Evolutionary conservation across 768 basidiomycete genomes (phyloP), one percentile per base, ranked within the genome.

Genomic region (Coprinellus micaceus): DNA sequence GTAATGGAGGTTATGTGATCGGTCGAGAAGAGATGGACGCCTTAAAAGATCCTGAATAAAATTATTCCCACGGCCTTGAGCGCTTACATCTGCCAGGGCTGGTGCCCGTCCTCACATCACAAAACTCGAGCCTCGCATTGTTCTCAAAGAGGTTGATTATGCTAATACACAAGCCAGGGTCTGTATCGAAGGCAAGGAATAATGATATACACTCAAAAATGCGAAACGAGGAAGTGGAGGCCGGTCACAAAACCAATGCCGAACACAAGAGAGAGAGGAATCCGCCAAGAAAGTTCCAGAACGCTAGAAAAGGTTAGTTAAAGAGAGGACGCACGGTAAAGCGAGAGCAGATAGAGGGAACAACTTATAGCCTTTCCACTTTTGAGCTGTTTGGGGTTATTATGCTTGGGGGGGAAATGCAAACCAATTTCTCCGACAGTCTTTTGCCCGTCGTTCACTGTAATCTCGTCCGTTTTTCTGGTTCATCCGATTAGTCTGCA

Each of bases 401-500:
- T 21, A 37, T 45, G 24, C n/a, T 29, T 36, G 41, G n/a, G 15
- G 44, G 22, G 22, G 26, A 46, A 36, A 57, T 11, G 24, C 49
- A 51, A 51, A 51, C 49, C 49, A 33, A 37, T 37, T 33, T 33
- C 7, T 21, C 30, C 19, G 30, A 19, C 19, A 9, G 9, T 37
- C 26, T 9, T 47, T 22, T 11, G 45, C 12, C 41, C 41, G 19
- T 6, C 21, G 7, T 30, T 76, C 65, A 79, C 39, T 67, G 65
- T 37, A 74, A 70, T 29, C 79, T 74, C 19, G 72, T 64, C 22
- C 80, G 77, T 65, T 82, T 82, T 21, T 63, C 22, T 71, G 81
- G 48, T 51, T 40, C 44, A 24, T 10, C 22, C 11, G 17, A 10
- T 44, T 22, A 22, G 13, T 13, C 19, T n/a, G 55, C 17, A 12